Conservation (phyloP, 1,284 basidiomycete genomes). For the Hymenochaete sp. region DNA sequence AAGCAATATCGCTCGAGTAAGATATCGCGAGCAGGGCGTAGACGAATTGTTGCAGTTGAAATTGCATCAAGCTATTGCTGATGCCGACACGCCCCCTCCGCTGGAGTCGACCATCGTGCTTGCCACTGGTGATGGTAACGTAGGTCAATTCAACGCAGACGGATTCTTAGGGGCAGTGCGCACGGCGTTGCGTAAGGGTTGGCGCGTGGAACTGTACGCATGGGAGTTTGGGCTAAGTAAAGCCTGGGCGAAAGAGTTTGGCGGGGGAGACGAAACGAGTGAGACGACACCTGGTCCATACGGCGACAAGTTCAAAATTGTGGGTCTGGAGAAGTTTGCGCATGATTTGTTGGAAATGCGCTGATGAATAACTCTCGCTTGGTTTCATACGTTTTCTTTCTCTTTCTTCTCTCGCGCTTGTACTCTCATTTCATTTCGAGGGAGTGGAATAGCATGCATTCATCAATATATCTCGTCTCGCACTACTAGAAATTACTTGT, state of each 20-base stretch:
- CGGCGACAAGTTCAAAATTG: conserved; percentile 38
- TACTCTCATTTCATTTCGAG: too few species aligned
- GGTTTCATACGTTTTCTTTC: not conserved
- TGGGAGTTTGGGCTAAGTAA: conserved; percentile 75
- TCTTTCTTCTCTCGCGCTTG: too few species aligned
- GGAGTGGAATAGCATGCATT: too few species aligned
- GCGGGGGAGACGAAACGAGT: conserved; percentile 32
- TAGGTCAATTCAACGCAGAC: conserved; percentile 81
- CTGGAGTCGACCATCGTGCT: conserved; percentile 70
- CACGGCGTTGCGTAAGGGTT: conserved; percentile 74
- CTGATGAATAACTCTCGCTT: not conserved
- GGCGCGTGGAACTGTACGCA: conserved; percentile 81
- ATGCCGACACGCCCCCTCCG: conserved; percentile 49
- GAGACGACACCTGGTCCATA: conserved; percentile 23
- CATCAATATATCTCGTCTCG: too few species aligned
- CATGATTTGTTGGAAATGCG: conserved; percentile 39
- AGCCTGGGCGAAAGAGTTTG: conserved; percentile 61
- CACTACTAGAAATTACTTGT: too few species aligned
- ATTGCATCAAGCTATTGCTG: conserved; percentile 72
- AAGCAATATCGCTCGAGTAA: conserved; percentile 25
- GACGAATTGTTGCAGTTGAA: conserved; percentile 85
- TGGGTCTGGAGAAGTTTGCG: conserved; percentile 56
- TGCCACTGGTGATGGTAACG: conserved; percentile 84
- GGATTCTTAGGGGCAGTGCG: conserved; percentile 80
- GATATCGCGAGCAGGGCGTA: conserved; percentile 76